Base-by-base conservation (phyloP, 2,329 filamentous ascomycete species). In the Cladophialophora yegresii region DNA sequence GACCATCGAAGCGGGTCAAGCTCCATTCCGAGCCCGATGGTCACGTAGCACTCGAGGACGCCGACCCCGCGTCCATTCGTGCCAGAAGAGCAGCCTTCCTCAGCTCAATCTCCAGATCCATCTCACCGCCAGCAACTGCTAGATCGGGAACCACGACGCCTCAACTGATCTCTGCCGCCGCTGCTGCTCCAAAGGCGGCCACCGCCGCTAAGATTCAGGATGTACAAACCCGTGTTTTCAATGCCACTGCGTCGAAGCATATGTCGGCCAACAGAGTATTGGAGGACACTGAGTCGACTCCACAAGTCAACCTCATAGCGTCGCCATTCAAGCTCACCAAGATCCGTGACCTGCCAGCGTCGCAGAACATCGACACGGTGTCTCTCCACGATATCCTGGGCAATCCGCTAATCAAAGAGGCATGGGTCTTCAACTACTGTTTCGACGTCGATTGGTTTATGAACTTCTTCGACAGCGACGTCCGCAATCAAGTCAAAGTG, bases 251-350 rank as follows among this genome's bases (percentile, higher is more conserved):
- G 3, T 51, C 22, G 13, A 51, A 51, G 47, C 47, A 51, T 51
- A 20, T 23, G 16, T 10, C 47, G 20, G 9, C 20, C 3, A 13
- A 26, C 7, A 50, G 16, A 16, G 47, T 12, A 50, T 20, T 16
- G 16, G 16, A 7, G n/a, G 36, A 43, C 16, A 43, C 36, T 43
- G 36, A 43, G 36, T 6, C 13, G 36, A n/a, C 16, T n/a, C 16
- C 36, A 43, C 54, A 36, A 51, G 45, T 40, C 32, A 72, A 62
- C 8, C 45, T 71, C 7, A 71, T 86, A 26, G 73, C 77, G 1
- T 93, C 90, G 0, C 91, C 91, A 0, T 85, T 93, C 69, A 86
- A 87, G 63, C 83, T 95, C 13, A 93, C 89, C 0, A 83, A 81
- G 64, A 88, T 95, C 60, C 81, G 79, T 30, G 88, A 90, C 70